phyloP scores from a whole-genome alignment of 139 green algal genomes.

The Coelastrella sp. region DNA sequence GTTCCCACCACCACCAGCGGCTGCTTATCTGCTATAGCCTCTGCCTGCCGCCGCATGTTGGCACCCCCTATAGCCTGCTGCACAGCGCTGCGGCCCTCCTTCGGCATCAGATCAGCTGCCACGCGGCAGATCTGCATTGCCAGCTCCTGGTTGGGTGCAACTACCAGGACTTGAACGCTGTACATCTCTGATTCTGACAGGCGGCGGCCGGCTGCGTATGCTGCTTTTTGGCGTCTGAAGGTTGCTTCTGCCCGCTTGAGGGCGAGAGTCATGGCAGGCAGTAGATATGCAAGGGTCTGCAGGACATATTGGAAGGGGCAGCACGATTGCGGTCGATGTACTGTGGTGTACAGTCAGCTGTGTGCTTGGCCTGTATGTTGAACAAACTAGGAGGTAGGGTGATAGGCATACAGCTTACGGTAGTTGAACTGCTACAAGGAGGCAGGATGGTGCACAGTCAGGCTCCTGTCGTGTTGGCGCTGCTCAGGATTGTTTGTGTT shows the following conservation, averaged over 20 bases:
- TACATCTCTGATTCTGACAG: constrained; percentile 14
- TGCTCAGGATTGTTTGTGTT: no score
- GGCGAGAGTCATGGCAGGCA: constrained; percentile 85
- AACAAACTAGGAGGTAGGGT: no score
- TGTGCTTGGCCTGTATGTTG: no score
- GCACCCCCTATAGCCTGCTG: constrained; percentile 97
- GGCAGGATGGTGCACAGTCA: no score
- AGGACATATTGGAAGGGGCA: not conserved
- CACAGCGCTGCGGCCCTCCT: constrained; percentile 71
- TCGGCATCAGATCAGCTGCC: constrained; percentile 79
- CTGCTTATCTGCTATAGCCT: constrained; percentile 85
- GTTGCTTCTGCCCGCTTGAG: constrained; percentile 66
- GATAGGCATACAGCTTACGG: no score
- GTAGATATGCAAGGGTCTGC: constrained; percentile 95
- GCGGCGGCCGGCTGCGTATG: constrained; percentile 21
- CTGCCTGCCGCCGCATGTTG: constrained; percentile 84
- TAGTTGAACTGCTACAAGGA: no score
- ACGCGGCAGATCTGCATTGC: constrained; percentile 94
- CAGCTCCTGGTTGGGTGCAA: constrained; percentile 93
- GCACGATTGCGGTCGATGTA: not conserved
- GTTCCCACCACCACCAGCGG: constrained; percentile 96
- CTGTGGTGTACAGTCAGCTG: no score
- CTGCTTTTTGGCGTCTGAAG: constrained; percentile 11
- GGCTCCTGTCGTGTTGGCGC: no score
- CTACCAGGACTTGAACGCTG: constrained; percentile 76